These are phyloP conservation scores for Tricholoma bakamatsutake DNA, from an alignment of 768 basidiomycete species.

Conservation along the genomic window DNA sequence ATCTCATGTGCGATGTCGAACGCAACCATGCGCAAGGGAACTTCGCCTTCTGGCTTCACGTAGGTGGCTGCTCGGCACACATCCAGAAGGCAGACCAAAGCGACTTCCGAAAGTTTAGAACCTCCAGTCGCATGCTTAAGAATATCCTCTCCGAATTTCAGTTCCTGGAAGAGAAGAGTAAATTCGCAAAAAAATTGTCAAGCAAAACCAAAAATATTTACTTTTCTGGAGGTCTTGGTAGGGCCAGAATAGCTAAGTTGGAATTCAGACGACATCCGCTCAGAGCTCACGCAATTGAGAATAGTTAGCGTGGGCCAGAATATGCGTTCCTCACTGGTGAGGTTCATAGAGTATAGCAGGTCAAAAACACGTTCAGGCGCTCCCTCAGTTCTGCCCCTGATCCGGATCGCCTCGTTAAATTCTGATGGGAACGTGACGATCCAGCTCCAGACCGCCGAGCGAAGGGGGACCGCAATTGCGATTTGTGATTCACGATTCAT, in stretches of 20 bases:
- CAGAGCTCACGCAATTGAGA: slow-evolving; percentile 69
- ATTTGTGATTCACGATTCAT: slow-evolving; percentile 72
- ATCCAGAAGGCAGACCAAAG: slow-evolving; percentile 70
- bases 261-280: slow-evolving; percentile 59
- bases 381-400: slow-evolving; percentile 65
- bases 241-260: slow-evolving; percentile 28
- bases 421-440: slow-evolving; percentile 73
- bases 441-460: slow-evolving; percentile 88
- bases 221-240: slow-evolving; percentile 35
- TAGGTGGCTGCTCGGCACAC: slow-evolving; percentile 67
- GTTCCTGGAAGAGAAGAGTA: slow-evolving; percentile 30
- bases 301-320: slow-evolving; percentile 81
- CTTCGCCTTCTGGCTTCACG: slow-evolving; percentile 44
- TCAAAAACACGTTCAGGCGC: slow-evolving; percentile 87
- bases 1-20: slow-evolving; percentile 75
- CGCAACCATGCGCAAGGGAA: slow-evolving; percentile 59
- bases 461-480: slow-evolving; percentile 66
- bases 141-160: slow-evolving; percentile 58
- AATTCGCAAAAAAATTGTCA: background rate
- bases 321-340: slow-evolving; percentile 40
- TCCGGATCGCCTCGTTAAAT: slow-evolving; percentile 65
- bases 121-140: slow-evolving; percentile 48
- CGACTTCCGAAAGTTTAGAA: slow-evolving; percentile 59
- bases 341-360: slow-evolving; percentile 49
- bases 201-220: slow-evolving; percentile 6